Base-by-base conservation (phyloP, 768 basidiomycete species). In the Boletus huronensis region DNA sequence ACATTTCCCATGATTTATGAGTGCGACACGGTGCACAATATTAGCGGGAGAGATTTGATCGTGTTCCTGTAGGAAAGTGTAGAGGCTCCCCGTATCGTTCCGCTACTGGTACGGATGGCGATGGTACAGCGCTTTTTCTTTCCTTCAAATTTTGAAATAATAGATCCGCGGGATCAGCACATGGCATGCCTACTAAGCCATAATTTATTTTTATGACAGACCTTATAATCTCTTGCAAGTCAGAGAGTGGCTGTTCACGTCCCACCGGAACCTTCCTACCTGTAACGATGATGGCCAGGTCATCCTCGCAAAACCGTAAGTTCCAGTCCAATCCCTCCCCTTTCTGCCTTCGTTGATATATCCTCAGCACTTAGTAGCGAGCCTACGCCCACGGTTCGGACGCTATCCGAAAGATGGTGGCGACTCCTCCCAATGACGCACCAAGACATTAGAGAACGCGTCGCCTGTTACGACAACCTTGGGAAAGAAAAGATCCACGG, bases 381-480 rank as follows among this genome's bases (percentile, higher is more conserved):
- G 0, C n/a, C 31, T 6, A 6, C 9, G 5, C 14, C 7, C 21
- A 3, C 8, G 21, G 9, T 14, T 11, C 23, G n/a, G 32, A 17
- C 6, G 14, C 32, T 2, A 34, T 34, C 1, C 6, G 32, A 34
- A 34, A 6, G 9, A 47, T 17, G 5, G 46, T 5, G 23, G 32
- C 4, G 11, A 23, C 43, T 50, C 28, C 47, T 53, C 9, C 47
- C 46, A 23, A 31, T 16, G 32, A 34, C 14, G 6, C 32, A 0
- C 8, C 28, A 29, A 29, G 8, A 34, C 32, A 34, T 13, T 13
- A 7, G 7, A 32, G 39, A 5, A 47, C 5, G 1, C n/a, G 7
- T 53, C 26, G 50, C 21, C 46, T 61, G 70, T 32, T 39, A 21
- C 16, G 54, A 52, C 46, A 28, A 35, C n/a, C 40, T 44, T 1